phyloP scores from a whole-genome alignment of 371 early-diverging fungal genomes.

The Haplosporangium sp. region DNA sequence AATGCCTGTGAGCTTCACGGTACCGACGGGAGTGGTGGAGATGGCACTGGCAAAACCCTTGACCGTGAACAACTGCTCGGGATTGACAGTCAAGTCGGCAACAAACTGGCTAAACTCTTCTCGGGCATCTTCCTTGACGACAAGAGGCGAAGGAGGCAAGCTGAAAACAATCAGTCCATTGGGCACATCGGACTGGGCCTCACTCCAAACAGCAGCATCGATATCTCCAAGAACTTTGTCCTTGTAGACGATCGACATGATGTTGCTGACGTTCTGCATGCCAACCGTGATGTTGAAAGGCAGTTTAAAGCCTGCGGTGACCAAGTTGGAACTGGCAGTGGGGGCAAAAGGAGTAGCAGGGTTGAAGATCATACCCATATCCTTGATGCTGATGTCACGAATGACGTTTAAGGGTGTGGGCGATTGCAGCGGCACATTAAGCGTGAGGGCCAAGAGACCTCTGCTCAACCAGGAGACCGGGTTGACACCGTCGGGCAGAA shows the following conservation, averaged over 20 bases:
- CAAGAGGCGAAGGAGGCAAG: conserved; percentile 57
- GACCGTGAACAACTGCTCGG: conserved; percentile 58
- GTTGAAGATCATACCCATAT: conserved; percentile 66
- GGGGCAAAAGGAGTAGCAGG: conserved; percentile 60
- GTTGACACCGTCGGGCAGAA: conserved; percentile 67
- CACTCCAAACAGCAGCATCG: conserved; percentile 56
- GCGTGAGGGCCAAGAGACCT: conserved; percentile 62
- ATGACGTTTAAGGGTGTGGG: conserved; percentile 62
- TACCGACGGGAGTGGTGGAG: conserved; percentile 63
- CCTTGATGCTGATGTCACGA: conserved; percentile 63
- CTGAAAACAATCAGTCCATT: conserved; percentile 61
- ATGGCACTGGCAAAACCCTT: conserved; percentile 60
- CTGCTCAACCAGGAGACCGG: conserved; percentile 67
- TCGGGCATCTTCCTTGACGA: conserved; percentile 56
- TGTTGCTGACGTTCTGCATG: conserved; percentile 62
- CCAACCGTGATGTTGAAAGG: conserved; percentile 71
- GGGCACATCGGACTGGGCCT: conserved; percentile 57
- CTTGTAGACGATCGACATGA: conserved; percentile 51
- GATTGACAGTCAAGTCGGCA: conserved; percentile 58
- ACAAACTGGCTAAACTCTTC: conserved; percentile 60
- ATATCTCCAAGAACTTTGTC: conserved; percentile 57
- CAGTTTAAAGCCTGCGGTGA: conserved; percentile 64
- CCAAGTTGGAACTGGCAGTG: conserved; percentile 58
- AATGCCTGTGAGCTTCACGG: conserved; percentile 59
- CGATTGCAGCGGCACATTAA: conserved; percentile 63